Conservation (phyloP, 2,329 filamentous ascomycete species). For the Aspergillus calidoustus region DNA sequence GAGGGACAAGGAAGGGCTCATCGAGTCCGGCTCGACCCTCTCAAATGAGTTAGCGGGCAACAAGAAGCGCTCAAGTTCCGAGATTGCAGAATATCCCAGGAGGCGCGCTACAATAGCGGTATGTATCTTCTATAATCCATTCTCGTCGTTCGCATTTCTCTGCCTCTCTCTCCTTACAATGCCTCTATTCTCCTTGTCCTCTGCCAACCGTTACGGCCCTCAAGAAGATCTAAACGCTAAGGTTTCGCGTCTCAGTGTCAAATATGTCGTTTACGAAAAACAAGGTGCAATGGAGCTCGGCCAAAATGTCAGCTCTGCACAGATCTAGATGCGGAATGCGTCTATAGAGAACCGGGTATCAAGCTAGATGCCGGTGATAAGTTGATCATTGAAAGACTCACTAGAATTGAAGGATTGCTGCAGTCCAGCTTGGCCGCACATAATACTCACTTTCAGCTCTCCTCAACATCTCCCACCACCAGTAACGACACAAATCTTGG, state of each 20-base stretch:
- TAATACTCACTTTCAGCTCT: constrained; percentile 40
- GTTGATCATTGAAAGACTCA: constrained; percentile 77
- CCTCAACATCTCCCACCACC: constrained; percentile 67
- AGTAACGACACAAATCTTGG: constrained; percentile 67
- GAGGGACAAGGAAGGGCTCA: constrained; percentile 20
- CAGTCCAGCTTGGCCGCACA: constrained; percentile 65
- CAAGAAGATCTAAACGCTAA: constrained; percentile 1
- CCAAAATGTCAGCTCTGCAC: constrained; percentile 85
- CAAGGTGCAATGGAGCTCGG: constrained; percentile 76
- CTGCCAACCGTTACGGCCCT: background rate
- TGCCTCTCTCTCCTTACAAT: background rate
- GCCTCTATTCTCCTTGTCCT: background rate
- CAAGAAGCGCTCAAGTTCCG: constrained; percentile 37
- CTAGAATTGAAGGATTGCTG: constrained; percentile 77
- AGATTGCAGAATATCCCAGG: constrained; percentile 37
- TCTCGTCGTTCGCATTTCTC: background rate
- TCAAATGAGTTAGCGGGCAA: constrained; percentile 24
- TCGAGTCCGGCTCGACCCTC: constrained; percentile 15
- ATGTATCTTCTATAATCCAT: constrained; percentile 19
- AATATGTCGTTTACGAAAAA: constrained; percentile 79
- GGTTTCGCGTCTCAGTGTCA: constrained; percentile 63
- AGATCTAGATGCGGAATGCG: constrained; percentile 79
- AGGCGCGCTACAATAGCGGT: constrained; percentile 41
- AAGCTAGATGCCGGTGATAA: constrained; percentile 88
- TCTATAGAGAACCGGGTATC: constrained; percentile 83